These are phyloP conservation scores for Crithidia brevicula DNA, from an alignment of 208 protist genomes.

Conservation along the genomic window DNA sequence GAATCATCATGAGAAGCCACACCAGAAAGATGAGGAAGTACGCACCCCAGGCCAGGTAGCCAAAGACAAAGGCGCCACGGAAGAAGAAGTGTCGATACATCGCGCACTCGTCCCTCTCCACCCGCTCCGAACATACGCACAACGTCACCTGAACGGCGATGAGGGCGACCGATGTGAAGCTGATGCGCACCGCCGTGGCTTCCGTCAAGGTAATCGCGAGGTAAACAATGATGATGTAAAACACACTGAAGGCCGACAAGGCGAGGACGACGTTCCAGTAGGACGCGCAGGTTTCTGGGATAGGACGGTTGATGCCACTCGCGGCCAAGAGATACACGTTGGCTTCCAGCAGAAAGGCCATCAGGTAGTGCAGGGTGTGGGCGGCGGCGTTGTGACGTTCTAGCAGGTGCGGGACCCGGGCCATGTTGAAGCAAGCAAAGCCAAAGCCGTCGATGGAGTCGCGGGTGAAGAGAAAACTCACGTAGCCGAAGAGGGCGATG, in stretches of 20 bases:
- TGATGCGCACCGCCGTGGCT: constrained; percentile 31
- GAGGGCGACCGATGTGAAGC: constrained; percentile 39
- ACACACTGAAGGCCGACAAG: constrained; percentile 33
- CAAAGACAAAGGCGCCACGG: constrained; percentile 40
- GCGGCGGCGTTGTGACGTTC: constrained; percentile 41
- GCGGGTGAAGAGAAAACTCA: constrained; percentile 46
- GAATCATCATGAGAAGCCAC: constrained; percentile 47
- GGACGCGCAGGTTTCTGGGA: constrained; percentile 20
- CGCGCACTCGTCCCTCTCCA: constrained; percentile 1
- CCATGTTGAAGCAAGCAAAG: constrained; percentile 74
- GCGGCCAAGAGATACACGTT: constrained; percentile 55
- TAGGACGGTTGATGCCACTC: constrained; percentile 14
- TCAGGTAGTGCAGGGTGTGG: constrained; percentile 49
- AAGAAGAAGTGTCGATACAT: constrained; percentile 11
- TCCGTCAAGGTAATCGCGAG: constrained; percentile 27
- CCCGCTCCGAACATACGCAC: constrained; percentile 27
- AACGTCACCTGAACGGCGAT: constrained; percentile 38
- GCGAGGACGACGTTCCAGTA: constrained; percentile 32
- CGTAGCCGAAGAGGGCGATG: constrained; percentile 52
- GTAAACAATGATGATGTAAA: constrained; percentile 40
- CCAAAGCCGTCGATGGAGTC: constrained; percentile 73
- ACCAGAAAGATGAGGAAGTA: constrained; percentile 38
- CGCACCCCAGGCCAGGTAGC: constrained; percentile 40
- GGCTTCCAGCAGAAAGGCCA: constrained; percentile 61
- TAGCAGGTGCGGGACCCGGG: constrained; percentile 27